Evolutionary conservation across 1,284 basidiomycete species (phyloP).

Genomic region (Ganoderma leucocontextum): DNA sequence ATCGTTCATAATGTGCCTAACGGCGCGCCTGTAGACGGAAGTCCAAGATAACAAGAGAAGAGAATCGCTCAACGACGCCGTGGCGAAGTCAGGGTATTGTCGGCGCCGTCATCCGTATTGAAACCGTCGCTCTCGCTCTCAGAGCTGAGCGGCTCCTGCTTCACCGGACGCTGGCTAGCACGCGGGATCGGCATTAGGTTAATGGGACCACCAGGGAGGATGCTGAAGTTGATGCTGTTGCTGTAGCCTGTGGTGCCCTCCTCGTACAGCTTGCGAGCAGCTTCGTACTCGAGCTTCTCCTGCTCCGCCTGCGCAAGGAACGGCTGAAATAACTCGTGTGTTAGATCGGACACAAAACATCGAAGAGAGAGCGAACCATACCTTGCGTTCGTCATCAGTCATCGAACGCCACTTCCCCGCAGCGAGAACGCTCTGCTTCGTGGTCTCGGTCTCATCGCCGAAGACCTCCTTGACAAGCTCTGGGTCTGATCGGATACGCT

Average conservation of each 20-base stretch:
- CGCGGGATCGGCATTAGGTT: constrained; percentile 51
- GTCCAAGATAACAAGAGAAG: constrained; percentile 28
- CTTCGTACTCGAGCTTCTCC: constrained; percentile 92
- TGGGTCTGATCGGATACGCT: constrained; percentile 83
- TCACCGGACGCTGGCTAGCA: constrained; percentile 58
- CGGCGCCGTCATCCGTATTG: constrained; percentile 54
- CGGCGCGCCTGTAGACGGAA: constrained; percentile 25
- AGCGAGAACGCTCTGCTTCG: constrained; percentile 93
- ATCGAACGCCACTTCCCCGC: constrained; percentile 93
- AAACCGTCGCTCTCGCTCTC: constrained; percentile 74
- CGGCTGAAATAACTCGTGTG: constrained; percentile 59
- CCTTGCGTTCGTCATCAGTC: constrained; percentile 91
- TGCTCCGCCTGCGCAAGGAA: constrained; percentile 91
- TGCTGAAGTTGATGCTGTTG: constrained; percentile 81
- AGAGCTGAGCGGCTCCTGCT: constrained; percentile 60
- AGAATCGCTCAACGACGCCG: constrained; percentile 30
- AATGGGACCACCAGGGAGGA: constrained; percentile 69
- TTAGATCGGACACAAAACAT: constrained; percentile 19
- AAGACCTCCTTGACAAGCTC: constrained; percentile 82
- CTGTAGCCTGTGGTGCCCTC: constrained; percentile 77
- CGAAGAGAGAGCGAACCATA: constrained; percentile 45
- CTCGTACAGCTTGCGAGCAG: constrained; percentile 82
- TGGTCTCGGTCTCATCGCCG: constrained; percentile 93
- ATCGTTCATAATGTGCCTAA: constrained; percentile 30
- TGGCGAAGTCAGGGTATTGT: constrained; percentile 28